These are phyloP conservation scores for Avena eriantha DNA, from an alignment of 176 grass and related monocot genomes.

Conservation along the genomic window DNA sequence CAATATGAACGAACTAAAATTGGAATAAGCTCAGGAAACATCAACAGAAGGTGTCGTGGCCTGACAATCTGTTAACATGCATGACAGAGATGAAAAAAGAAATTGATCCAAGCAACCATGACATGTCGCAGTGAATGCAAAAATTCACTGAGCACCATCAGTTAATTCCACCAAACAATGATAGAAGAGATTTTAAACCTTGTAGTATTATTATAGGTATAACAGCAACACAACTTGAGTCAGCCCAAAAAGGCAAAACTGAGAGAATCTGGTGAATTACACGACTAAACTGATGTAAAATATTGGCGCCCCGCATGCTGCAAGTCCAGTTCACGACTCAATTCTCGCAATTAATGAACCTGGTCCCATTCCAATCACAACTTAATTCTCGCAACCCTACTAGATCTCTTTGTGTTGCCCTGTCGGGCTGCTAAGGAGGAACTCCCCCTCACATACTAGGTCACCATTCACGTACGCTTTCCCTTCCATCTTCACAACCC, in stretches of 20 bases:
- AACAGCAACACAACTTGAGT: neutral
- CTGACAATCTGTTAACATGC: too few relatives aligned
- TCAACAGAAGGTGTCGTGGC: too few relatives aligned
- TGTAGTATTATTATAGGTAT: neutral
- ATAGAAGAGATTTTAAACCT: neutral
- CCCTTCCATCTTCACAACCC: constrained; percentile 90
- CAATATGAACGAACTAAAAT: too few relatives aligned
- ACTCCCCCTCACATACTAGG: constrained; percentile 86
- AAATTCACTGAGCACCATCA: neutral
- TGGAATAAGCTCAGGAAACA: too few relatives aligned
- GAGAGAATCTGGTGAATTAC: neutral
- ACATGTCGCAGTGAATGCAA: neutral
- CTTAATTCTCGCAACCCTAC: neutral
- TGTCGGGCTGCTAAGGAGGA: constrained; percentile 62
- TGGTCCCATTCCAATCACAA: neutral
- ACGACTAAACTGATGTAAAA: neutral
- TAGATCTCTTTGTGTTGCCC: constrained; percentile 18
- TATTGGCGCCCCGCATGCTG: neutral
- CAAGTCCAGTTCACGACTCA: neutral
- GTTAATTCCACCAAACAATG: neutral
- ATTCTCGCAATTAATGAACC: constrained; percentile 9
- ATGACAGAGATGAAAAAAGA: too few relatives aligned
- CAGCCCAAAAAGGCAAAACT: neutral
- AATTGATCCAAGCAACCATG: neutral
- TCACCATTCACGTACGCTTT: constrained; percentile 90